Evolutionary conservation across 108 stramenopile species (phyloP), one percentile per base, ranked within the genome.

Genomic region (Cylindrotheca fusiformis): DNA sequence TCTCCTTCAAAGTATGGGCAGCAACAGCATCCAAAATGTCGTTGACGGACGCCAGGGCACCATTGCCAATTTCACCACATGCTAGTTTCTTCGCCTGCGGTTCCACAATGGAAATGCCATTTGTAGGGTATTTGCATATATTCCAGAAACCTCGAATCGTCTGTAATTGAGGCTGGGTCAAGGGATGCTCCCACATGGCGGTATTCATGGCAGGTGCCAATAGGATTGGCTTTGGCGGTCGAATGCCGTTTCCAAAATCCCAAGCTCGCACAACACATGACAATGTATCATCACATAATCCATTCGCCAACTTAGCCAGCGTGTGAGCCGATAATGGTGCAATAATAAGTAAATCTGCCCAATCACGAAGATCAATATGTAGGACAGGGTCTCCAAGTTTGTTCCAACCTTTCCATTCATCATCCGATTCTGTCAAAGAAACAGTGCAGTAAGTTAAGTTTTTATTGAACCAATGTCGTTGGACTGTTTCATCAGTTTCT

Each of bases 121-220:
- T 69, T 18, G 31, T 26, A 41, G n/a, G 12, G 12, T 63, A 30
- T 8, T 32, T 10, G 33, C 56, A 5, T 19, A 14, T 20, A 52
- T 71, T 74, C 71, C 71, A 79, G 63, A 90, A 93, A n/a, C 58
- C 53, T 61, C 77, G 58, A 25, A 93, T 69, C 24, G 77, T 77
- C 18, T 80, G 47, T 32, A 93, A 60, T 41, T 93, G 92, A 32
- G 30, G 32, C 19, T 56, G 60, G 27, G 94, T 97, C 58, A 93
- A 44, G 5, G 92, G 90, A 71, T 97, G 92, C 23, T 91, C 75
- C 91, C 90, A 97, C 96, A 97, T 97, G 59, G 77, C 78, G 12
- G 96, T 95, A 71, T 97, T 97, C 96, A 97, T 97, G 29, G 96
- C 96, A 6, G 96, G 96, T 24, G 91, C 91, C 46, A 97, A 50